phyloP scores from a whole-genome alignment of 1,284 basidiomycete species.

The Microbotryum silenes-acaulis region DNA sequence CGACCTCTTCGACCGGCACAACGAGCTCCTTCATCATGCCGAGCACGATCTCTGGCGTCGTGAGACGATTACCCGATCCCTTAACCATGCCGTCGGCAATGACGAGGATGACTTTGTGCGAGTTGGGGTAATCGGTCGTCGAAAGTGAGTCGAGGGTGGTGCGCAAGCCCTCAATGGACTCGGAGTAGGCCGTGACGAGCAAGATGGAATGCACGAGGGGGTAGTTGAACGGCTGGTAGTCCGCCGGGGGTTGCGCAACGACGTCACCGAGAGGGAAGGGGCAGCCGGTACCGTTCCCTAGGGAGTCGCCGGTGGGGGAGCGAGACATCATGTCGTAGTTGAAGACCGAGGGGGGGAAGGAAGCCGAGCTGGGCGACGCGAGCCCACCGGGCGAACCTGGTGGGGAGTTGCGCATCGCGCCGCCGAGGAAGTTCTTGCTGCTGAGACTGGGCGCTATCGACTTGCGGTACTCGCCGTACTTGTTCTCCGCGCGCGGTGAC shows the following conservation, averaged over 20 bases:
- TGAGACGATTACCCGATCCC: slow-evolving; percentile 76
- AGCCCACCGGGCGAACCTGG: slow-evolving; percentile 63
- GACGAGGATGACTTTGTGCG: slow-evolving; percentile 90
- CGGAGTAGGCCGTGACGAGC: slow-evolving; percentile 96
- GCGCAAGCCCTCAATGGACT: slow-evolving; percentile 89
- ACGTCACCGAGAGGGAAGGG: slow-evolving; percentile 86
- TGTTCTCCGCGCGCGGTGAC: slow-evolving; percentile 1
- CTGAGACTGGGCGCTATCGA: slow-evolving; percentile 9
- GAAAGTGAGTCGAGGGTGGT: slow-evolving; percentile 96
- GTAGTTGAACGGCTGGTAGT: slow-evolving; percentile 93
- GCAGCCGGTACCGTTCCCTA: slow-evolving; percentile 45
- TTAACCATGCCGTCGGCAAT: slow-evolving; percentile 99
- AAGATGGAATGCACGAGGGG: slow-evolving; percentile 89
- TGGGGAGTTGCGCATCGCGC: slow-evolving; percentile 49
- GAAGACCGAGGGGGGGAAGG: slow-evolving; percentile 45
- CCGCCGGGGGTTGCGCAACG: slow-evolving; percentile 81
- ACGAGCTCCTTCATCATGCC: slow-evolving; percentile 97
- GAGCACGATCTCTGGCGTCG: slow-evolving; percentile 90
- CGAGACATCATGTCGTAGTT: slow-evolving; percentile 11
- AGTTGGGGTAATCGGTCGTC: slow-evolving; percentile 97
- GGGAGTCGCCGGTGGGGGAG: slow-evolving; percentile 6
- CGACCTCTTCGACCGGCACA: slow-evolving; percentile 74
- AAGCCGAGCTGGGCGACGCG: slow-evolving; percentile 74
- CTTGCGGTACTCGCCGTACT: slow-evolving; percentile 16
- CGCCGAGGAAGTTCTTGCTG: slow-evolving; percentile 31